Conservation (phyloP, 768 basidiomycete genomes). For the Hericium rajendrae region DNA sequence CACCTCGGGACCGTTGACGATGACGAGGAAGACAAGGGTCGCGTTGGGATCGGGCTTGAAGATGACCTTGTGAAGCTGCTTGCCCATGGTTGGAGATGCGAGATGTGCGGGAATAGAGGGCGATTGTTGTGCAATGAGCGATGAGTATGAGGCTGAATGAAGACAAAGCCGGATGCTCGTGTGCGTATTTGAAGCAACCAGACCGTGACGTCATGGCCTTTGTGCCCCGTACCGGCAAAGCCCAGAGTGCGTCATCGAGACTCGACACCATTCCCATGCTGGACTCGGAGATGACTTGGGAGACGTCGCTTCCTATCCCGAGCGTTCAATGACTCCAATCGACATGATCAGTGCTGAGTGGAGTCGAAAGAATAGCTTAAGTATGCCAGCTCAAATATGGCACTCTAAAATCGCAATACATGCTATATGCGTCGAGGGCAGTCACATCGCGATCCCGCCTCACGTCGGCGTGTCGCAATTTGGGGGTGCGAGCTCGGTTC, state of each 20-base stretch:
- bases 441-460: no score
- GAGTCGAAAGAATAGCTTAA: no score
- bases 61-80: conserved; percentile 55
- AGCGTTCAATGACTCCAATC: no score
- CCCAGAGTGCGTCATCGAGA: neutral
- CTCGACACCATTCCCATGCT: no score
- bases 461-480: no score
- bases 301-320: no score
- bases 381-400: no score
- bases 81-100: conserved; percentile 26
- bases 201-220: neutral
- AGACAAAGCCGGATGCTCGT: conserved; percentile 2
- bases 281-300: no score
- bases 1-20: conserved; percentile 62
- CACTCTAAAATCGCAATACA: no score
- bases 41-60: conserved; percentile 71
- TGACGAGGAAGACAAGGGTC: conserved; percentile 62
- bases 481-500: no score
- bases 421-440: no score
- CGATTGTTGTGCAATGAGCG: conserved; percentile 11
- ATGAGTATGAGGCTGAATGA: neutral
- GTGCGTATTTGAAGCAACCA: conserved; percentile 8
- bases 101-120: conserved; percentile 1
- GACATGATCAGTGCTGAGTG: no score
- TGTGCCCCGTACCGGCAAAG: neutral